Conservation (phyloP, 2,329 filamentous ascomycete species). For the Aureobasidium zeae region DNA sequence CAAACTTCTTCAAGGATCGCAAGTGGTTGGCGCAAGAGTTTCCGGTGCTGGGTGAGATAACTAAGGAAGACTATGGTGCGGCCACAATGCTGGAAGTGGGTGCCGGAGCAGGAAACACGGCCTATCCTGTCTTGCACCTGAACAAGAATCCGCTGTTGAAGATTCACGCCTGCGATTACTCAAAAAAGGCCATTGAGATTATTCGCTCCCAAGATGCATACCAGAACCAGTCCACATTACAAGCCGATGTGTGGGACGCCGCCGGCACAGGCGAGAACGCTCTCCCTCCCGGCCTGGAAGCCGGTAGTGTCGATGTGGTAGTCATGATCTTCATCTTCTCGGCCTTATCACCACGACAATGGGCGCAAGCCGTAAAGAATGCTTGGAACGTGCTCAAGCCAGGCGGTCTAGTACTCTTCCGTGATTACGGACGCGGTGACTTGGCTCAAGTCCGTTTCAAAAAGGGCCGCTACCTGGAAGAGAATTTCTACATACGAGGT, state of each 20-base stretch:
- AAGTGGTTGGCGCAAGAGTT: constrained; percentile 98
- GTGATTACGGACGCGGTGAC: constrained; percentile 93
- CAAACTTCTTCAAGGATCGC: constrained; percentile 97
- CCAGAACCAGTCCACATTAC: constrained; percentile 52
- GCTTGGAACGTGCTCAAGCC: constrained; percentile 77
- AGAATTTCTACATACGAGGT: constrained; percentile 94
- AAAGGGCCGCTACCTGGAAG: constrained; percentile 84
- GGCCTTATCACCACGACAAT: constrained; percentile 75
- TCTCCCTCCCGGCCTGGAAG: constrained; percentile 66
- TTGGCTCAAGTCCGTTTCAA: constrained; percentile 95
- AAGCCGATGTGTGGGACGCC: constrained; percentile 92
- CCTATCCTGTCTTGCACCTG: constrained; percentile 76
- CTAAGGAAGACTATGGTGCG: constrained; percentile 57
- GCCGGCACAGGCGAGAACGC: constrained; percentile 44
- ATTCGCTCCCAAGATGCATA: constrained; percentile 77
- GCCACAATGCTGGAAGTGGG: constrained; percentile 78
- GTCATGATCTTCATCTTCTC: constrained; percentile 97
- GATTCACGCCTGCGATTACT: constrained; percentile 93
- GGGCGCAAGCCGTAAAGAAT: constrained; percentile 72
- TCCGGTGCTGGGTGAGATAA: constrained; percentile 71
- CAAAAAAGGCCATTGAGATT: constrained; percentile 85
- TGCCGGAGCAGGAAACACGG: constrained; percentile 91
- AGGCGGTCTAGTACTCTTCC: constrained; percentile 86
- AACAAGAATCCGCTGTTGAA: constrained; percentile 76
- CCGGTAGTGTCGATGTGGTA: constrained; percentile 80